Evolutionary conservation across 805 yeast species (phyloP).

Genomic region (Candida ficus): DNA sequence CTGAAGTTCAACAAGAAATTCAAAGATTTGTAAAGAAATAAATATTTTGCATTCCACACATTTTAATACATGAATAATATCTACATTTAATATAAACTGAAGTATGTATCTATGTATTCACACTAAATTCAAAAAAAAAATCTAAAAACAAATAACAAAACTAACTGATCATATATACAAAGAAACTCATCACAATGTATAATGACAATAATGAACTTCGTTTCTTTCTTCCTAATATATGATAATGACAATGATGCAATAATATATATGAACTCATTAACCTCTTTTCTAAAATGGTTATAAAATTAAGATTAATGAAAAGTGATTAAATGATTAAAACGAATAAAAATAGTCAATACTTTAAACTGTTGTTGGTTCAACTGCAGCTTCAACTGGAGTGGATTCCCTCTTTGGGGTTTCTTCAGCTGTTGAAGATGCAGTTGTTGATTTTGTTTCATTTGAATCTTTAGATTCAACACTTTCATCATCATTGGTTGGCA

Average conservation of each 20-base stretch:
- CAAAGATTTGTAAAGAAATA: conserved; percentile 11
- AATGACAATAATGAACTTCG: not conserved
- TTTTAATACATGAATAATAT: too few species aligned
- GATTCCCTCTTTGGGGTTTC: not conserved
- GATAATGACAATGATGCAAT: conserved; percentile 7
- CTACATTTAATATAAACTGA: too few species aligned
- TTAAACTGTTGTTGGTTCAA: not conserved
- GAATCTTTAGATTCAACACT: conserved; percentile 5
- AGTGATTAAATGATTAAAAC: not conserved
- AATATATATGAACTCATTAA: too few species aligned
- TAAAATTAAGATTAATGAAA: too few species aligned
- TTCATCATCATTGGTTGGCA: conserved; percentile 20
- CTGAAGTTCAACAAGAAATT: conserved; percentile 23
- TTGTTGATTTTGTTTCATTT: conserved; percentile 2
- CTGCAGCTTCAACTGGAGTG: not conserved
- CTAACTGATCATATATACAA: conserved; percentile 11
- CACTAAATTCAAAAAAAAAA: not conserved
- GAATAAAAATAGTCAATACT: not conserved
- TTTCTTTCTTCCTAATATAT: not conserved
- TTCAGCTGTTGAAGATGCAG: conserved; percentile 2
- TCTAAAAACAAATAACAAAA: not conserved
- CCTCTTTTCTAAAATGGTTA: too few species aligned
- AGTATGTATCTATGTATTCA: not conserved
- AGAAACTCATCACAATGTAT: conserved; percentile 23
- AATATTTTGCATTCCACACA: too few species aligned